Base-by-base conservation (phyloP, 169 alveolate species). In the Plasmodium fragile region DNA sequence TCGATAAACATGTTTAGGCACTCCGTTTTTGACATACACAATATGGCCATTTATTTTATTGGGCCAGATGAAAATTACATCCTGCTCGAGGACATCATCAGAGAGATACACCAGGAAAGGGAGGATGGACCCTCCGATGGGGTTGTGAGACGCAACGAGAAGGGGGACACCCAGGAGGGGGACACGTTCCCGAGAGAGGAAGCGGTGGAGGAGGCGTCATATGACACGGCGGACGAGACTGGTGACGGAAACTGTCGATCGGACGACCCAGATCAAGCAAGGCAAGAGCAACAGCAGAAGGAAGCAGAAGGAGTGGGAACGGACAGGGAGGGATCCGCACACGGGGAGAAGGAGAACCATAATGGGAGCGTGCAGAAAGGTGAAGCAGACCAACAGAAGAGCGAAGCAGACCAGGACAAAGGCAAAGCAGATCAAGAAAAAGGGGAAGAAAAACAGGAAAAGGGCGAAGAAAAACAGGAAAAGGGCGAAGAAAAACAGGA, bases 11-110 rank as follows among this genome's bases (percentile, higher is more conserved):
- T 89, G 82, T 79, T 89, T 89, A 53, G 52, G 18, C 69, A 78
- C 71, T 53, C 94, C 22, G 73, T 89, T 39, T 89, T 89, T 78
- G 94, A 89, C 36, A 25, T 65, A 22, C 70, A 41, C 13, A 77
- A 78, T 78, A 89, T 55, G 75, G 59, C 79, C 11, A 59, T 89
- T 65, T 89, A 89, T 89, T 89, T 78, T 77, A 78, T 89, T 45
- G 75, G 82, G 13, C 90, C 94, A 34, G 94, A 89, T 36, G 72
- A 65, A 89, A 77, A 59, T 13, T 78, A 78, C 34, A 78, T 89
- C 0, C 41, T 89, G 11, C 53, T 89, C 18, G 89, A 89, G 71
- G 89, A 89, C 36, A 43, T 89, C 41, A 78, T 89, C 30, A 77
- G 41, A n/a, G 78, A 39, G 49, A 78, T 89, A 89, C 65, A 25